A percentile compares a stretch with the other conserved stretches of the same genome.
Evolutionary conservation across 1,284 basidiomycete genomes (phyloP).

Genomic region (Apiotrichum brassicae): DNA sequence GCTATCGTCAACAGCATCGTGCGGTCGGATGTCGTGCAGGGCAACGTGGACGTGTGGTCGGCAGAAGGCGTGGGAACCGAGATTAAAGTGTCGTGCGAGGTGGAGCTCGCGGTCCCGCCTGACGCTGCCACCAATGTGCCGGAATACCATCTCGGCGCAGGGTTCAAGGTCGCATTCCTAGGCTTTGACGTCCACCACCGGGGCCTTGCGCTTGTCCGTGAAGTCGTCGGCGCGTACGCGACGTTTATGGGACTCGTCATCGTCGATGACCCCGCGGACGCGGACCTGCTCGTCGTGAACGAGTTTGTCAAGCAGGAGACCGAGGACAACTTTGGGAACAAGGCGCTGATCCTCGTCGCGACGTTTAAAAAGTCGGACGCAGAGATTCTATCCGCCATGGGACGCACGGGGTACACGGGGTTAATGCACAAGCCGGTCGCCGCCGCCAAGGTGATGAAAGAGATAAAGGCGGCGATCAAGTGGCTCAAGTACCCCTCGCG

Average conservation of each 20-base stretch:
- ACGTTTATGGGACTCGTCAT: conserved; percentile 72
- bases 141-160: conserved; percentile 38
- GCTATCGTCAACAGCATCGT: conserved; percentile 88
- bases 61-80: conserved; percentile 83
- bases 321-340: conserved; percentile 49
- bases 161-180: conserved; percentile 61
- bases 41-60: conserved; percentile 56
- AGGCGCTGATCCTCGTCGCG: conserved; percentile 51
- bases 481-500: conserved; percentile 18
- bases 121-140: not conserved
- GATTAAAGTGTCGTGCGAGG: conserved; percentile 78
- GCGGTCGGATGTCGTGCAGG: conserved; percentile 74
- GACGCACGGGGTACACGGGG: conserved; percentile 74
- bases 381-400: conserved; percentile 42
- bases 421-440: conserved; percentile 84
- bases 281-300: conserved; percentile 75
- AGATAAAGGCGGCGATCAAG: conserved; percentile 48
- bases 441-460: conserved; percentile 63
- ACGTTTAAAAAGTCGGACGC: not conserved
- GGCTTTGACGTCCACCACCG: conserved; percentile 64
- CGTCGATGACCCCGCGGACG: conserved; percentile 47
- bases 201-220: conserved; percentile 62
- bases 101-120: conserved; percentile 61
- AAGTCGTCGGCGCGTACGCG: conserved; percentile 62
- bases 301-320: conserved; percentile 62